These are phyloP conservation scores for Aspergillus texensis DNA, from an alignment of 2,329 filamentous ascomycete species.

Conservation along the genomic window DNA sequence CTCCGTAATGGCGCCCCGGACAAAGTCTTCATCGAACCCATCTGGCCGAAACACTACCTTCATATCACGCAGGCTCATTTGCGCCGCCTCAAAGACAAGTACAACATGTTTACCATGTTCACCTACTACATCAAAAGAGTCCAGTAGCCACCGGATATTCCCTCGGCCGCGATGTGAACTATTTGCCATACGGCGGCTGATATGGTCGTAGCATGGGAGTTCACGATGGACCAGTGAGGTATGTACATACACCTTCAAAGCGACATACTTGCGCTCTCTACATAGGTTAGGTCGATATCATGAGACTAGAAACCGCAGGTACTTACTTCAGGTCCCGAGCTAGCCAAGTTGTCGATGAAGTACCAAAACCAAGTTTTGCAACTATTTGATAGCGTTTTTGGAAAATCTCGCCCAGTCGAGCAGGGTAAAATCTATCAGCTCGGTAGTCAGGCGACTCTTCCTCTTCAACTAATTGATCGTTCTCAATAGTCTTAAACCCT, in stretches of 20 bases:
- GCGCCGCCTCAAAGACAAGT: conserved; percentile 33
- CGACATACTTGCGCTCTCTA: conserved; percentile 25
- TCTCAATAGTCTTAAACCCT: conserved; percentile 23
- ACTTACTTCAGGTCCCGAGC: conserved; percentile 27
- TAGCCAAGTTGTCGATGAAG: conserved; percentile 34
- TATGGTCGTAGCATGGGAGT: conserved; percentile 30
- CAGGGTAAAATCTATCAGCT: conserved; percentile 30
- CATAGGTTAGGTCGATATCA: conserved; percentile 9
- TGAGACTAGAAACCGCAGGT: not conserved
- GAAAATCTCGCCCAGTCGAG: conserved; percentile 28
- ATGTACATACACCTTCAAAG: conserved; percentile 28
- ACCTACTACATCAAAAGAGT: conserved; percentile 35
- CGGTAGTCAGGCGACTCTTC: conserved; percentile 28
- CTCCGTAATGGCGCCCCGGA: conserved; percentile 25
- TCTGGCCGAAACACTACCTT: conserved; percentile 19
- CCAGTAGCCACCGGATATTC: conserved; percentile 33
- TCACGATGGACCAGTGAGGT: conserved; percentile 29
- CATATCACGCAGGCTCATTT: conserved; percentile 31
- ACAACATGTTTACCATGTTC: conserved; percentile 29
- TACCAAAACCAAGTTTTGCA: conserved; percentile 35
- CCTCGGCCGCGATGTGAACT: conserved; percentile 26
- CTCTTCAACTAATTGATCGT: conserved; percentile 22
- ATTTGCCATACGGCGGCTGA: conserved; percentile 19
- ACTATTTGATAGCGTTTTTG: conserved; percentile 29
- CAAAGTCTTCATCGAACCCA: conserved; percentile 24